Percentiles rank a stretch among this genome's conserved stretches.
These are phyloP conservation scores for Talaromyces albobiverticillius DNA, from an alignment of 2,329 filamentous ascomycete species.

Conservation along the genomic window DNA sequence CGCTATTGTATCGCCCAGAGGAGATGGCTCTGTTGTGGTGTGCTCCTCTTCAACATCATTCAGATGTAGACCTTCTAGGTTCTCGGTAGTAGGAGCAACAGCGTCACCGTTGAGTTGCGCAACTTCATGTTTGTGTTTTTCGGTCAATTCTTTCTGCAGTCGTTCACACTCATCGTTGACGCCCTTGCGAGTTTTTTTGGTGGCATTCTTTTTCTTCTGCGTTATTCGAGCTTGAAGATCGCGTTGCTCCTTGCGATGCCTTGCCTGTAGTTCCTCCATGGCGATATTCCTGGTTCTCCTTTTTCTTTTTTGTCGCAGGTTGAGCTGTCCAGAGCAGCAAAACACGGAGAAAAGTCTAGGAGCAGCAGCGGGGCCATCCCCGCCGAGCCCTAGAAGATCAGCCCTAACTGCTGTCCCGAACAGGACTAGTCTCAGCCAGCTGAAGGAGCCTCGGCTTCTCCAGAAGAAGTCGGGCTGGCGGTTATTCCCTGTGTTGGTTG, in stretches of 20 bases:
- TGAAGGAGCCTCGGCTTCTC: background rate
- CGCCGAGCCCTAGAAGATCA: slow-evolving; percentile 27
- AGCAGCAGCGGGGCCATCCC: slow-evolving; percentile 20
- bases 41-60: slow-evolving; percentile 21
- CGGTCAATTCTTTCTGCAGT: slow-evolving; percentile 55
- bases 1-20: background rate
- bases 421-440: slow-evolving; percentile 16
- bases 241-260: slow-evolving; percentile 83
- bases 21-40: slow-evolving; percentile 12
- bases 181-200: slow-evolving; percentile 72
- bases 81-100: slow-evolving; percentile 21
- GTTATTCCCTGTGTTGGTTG: background rate
- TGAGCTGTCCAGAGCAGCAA: background rate
- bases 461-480: background rate
- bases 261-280: slow-evolving; percentile 73
- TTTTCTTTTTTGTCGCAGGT: background rate
- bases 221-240: slow-evolving; percentile 83
- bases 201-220: slow-evolving; percentile 95
- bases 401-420: slow-evolving; percentile 26
- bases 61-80: slow-evolving; percentile 32
- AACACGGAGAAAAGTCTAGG: slow-evolving; percentile 1
- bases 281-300: background rate
- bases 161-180: slow-evolving; percentile 64
- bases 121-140: slow-evolving; percentile 53
- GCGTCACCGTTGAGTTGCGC: slow-evolving; percentile 41